Percentiles rank a stretch among this genome's conserved stretches.
Evolutionary conservation across 352 stramenopile species (phyloP).

Genomic region (Phytophthora citrophthora): DNA sequence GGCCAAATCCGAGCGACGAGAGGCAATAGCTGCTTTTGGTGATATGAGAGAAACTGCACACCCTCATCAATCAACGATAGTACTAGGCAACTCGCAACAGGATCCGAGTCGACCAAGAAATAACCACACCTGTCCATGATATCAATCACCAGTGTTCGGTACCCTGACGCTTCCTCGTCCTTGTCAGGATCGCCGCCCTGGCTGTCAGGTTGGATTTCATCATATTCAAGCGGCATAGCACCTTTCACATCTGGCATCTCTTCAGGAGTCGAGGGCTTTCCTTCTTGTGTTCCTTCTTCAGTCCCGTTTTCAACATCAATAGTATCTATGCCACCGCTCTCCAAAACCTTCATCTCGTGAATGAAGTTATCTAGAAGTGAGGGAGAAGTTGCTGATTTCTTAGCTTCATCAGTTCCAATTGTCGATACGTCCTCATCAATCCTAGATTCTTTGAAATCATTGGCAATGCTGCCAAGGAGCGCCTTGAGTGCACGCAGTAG

Average conservation of each 20-base stretch:
- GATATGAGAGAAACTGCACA: conserved; percentile 48
- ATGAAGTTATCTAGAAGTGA: conserved; percentile 61
- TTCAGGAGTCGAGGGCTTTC: conserved; percentile 11
- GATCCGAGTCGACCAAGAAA: conserved; percentile 74
- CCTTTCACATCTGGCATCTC: conserved; percentile 48
- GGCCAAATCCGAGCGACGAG: conserved; percentile 82
- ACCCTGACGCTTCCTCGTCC: conserved; percentile 31
- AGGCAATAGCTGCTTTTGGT: conserved; percentile 66
- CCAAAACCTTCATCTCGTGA: conserved; percentile 66
- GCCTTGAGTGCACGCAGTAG: conserved; percentile 71
- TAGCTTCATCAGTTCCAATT: conserved; percentile 1
- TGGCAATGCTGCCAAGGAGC: conserved; percentile 53
- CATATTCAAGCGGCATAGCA: conserved; percentile 76
- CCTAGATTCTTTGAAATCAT: conserved; percentile 7
- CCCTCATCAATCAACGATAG: conserved; percentile 75
- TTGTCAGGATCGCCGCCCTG: conserved; percentile 38
- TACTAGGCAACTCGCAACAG: conserved; percentile 75
- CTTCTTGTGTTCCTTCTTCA: conserved; percentile 16
- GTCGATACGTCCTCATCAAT: not conserved
- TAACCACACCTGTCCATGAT: conserved; percentile 81
- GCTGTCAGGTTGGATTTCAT: conserved; percentile 36
- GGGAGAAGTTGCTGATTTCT: conserved; percentile 5
- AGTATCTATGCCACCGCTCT: conserved; percentile 33
- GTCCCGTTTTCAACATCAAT: conserved; percentile 29
- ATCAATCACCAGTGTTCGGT: conserved; percentile 66